A percentile compares a stretch with the other conserved stretches of the same genome.
Conservation (phyloP, 805 yeast species). For the Wickerhamomyces chaumierensis region DNA sequence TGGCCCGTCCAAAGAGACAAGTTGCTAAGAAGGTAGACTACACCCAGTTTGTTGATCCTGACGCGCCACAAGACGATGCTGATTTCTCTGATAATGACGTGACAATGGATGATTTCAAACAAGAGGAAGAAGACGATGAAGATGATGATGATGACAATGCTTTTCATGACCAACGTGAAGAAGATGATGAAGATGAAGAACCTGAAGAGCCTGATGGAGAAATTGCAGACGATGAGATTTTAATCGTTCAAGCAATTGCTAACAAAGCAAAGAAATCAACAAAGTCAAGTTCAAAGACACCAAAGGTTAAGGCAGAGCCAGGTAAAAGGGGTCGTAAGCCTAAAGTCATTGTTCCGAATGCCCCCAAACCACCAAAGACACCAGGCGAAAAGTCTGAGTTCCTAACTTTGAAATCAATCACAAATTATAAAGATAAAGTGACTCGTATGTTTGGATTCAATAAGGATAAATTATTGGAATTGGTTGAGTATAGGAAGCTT, state of each 20-base stretch:
- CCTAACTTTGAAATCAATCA: conserved; percentile 19
- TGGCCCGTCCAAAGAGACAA: conserved; percentile 1
- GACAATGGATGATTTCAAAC: conserved; percentile 1
- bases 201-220: conserved; percentile 4
- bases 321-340: conserved; percentile 1
- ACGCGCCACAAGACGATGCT: conserved; percentile 4
- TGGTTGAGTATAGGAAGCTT: conserved; percentile 31
- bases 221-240: conserved; percentile 2
- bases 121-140: conserved; percentile 1
- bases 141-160: conserved; percentile 3
- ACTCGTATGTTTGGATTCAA: conserved; percentile 39
- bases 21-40: conserved; percentile 5
- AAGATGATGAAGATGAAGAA: conserved; percentile 1
- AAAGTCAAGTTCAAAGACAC: background rate
- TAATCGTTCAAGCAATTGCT: too few relatives aligned
- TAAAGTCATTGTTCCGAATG: conserved; percentile 5
- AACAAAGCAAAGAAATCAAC: conserved; percentile 1
- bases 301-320: background rate
- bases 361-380: too few relatives aligned
- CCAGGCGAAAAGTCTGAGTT: conserved; percentile 7
- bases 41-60: conserved; percentile 3
- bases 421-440: conserved; percentile 31
- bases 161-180: too few relatives aligned
- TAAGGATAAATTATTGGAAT: conserved; percentile 27
- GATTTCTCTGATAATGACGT: conserved; percentile 7